Evolutionary conservation across 2,329 filamentous ascomycete species (phyloP).

Genomic region (Lojkania enalia): DNA sequence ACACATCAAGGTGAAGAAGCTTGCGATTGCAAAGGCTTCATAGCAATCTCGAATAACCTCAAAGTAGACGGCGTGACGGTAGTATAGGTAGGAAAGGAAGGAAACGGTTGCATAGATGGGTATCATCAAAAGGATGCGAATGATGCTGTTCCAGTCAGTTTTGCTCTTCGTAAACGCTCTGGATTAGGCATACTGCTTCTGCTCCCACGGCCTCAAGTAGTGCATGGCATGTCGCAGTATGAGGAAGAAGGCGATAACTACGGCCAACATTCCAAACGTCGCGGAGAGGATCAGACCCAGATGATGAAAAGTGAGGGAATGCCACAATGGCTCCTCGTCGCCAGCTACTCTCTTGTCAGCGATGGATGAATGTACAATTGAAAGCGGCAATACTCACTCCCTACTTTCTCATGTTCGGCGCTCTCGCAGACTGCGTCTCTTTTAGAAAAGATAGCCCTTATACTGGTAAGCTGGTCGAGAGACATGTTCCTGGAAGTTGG

Average conservation of each 20-base stretch:
- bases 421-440: too few relatives aligned
- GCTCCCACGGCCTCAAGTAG: constrained; percentile 62
- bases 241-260: constrained; percentile 56
- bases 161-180: background rate
- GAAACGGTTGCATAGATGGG: constrained; percentile 77
- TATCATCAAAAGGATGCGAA: constrained; percentile 86
- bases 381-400: too few relatives aligned
- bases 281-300: constrained; percentile 59
- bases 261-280: constrained; percentile 56
- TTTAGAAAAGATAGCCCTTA: too few relatives aligned
- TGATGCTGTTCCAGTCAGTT: constrained; percentile 61
- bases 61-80: constrained; percentile 79
- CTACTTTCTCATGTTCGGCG: too few relatives aligned
- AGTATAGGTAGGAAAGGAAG: constrained; percentile 73
- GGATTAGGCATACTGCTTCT: constrained; percentile 57
- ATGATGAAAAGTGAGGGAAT: constrained; percentile 59
- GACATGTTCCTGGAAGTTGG: too few relatives aligned
- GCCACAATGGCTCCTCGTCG: constrained; percentile 56
- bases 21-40: constrained; percentile 84
- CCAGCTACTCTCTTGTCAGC: constrained; percentile 25
- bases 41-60: constrained; percentile 82
- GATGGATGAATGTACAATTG: too few relatives aligned
- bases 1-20: constrained; percentile 82
- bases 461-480: too few relatives aligned
- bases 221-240: constrained; percentile 62